Evolutionary conservation across 306 rosid species (phyloP).

Genomic region (Casuarina equisetifolia): DNA sequence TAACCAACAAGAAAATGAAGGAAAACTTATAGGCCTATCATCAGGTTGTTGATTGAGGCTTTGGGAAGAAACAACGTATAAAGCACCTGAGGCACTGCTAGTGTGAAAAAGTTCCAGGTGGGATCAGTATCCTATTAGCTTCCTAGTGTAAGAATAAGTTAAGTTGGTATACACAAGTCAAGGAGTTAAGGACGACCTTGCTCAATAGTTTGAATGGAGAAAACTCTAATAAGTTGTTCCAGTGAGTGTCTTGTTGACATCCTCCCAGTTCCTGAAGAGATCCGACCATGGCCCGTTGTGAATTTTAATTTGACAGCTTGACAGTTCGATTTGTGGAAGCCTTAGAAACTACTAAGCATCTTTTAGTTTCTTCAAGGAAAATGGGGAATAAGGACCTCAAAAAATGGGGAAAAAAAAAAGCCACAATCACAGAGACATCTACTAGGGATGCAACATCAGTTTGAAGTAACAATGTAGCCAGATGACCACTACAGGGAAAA

Average conservation of each 20-base stretch:
- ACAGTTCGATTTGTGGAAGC: constrained; percentile 63
- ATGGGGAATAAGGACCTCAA: constrained; percentile 4
- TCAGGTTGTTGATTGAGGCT: constrained; percentile 34
- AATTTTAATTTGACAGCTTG: constrained; percentile 82
- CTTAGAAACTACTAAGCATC: constrained; percentile 70
- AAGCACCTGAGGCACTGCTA: constrained; percentile 25
- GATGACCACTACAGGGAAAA: too few relatives aligned
- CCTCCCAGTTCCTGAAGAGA: constrained; percentile 82
- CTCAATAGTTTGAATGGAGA: constrained; percentile 60
- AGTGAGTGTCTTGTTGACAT: constrained; percentile 58
- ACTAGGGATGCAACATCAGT: too few relatives aligned
- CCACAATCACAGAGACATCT: not conserved
- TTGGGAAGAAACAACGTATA: constrained; percentile 12
- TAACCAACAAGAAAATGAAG: not conserved
- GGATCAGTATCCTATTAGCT: constrained; percentile 16
- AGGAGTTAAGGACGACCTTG: constrained; percentile 33
- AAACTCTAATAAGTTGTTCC: constrained; percentile 75
- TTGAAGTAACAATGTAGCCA: too few relatives aligned
- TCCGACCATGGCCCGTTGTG: constrained; percentile 70
- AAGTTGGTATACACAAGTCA: constrained; percentile 51
- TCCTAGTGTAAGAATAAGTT: constrained; percentile 33
- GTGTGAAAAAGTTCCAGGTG: constrained; percentile 21
- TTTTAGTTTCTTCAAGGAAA: constrained; percentile 61
- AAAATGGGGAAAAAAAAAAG: not conserved
- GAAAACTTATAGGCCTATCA: constrained; percentile 26